Evolutionary conservation across 768 basidiomycete species (phyloP), one percentile per base, ranked within the genome.

Genomic region (Mycena maculata): DNA sequence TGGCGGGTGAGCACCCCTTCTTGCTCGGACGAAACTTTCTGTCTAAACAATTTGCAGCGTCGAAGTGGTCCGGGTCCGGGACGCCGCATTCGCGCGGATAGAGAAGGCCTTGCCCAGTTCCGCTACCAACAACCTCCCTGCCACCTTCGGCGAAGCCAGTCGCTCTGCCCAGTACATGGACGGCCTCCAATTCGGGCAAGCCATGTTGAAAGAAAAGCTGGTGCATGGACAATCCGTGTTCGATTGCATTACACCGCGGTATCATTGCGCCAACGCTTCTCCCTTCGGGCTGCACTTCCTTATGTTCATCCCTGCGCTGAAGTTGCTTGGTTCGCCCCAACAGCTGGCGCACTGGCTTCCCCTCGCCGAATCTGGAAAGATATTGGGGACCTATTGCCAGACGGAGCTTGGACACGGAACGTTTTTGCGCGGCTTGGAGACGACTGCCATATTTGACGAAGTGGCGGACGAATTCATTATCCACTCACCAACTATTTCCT

Each of bases 401-500:
- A 76, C 75, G 7, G 75, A 77, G 48, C 70, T 77, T 13, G 75
- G 74, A 10, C 75, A 77, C 54, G 75, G 76, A 12, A 75, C 74
- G 4, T 74, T 72, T 39, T 31, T 77, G n/a, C 70, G 75, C 7
- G 72, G 71, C 16, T 59, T 77, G 13, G 73, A 76, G 53, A 76
- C 76, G 16, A 73, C 74, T 6, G 75, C 76, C 38, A 75, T 70
- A 13, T 76, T 75, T 50, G 73, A 75, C 48, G 52, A 30, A 9
- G 23, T 59, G 11, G 65, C 71, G 5, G 75, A 73, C 36, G 72
- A 77, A 41, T 75, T 75, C 38, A 52, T 75, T 22, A 65, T 77
- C n/a, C 70, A 74, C 52, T 75, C 76, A 1, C 75, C 75, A 4
- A 76, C 74, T 5, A 45, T 6, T 22, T 59, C 68, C 41, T 61